Base-by-base conservation (phyloP, 2,329 filamentous ascomycete genomes). In the Aureobasidium namibiae region DNA sequence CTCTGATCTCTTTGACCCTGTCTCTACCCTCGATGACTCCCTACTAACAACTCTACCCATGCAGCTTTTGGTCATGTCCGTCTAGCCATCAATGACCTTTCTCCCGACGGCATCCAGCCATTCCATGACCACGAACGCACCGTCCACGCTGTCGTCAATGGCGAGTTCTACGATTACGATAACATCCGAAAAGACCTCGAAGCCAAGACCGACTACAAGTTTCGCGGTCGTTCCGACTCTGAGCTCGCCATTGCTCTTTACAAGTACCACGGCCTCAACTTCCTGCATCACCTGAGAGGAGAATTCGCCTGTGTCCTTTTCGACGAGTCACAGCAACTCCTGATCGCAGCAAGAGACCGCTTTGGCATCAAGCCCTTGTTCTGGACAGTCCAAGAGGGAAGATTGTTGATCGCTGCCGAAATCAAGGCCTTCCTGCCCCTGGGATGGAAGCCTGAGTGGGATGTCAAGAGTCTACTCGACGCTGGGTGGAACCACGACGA, bases 361-460 rank as follows among this genome's bases (percentile, higher is more conserved):
- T 83, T 77, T 65, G 81, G 81, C 3, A 79, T 84, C 64, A 84
- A 84, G 66, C 80, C 81, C 2, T 71, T 84, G 18, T 78, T 80
- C 60, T 83, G 76, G 69, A 82, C 79, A 0, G 61, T 75, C 1
- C 63, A 73, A 1, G 59, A 63, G 6, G 70, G 68, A 6, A 68
- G 70, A 59, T 59, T 84, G 3, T 66, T 82, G 13, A 66, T 83
- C 0, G 78, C 79, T 6, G 71, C 80, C 0, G 81, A 84, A 65
- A 75, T 76, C 60, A 84, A 84, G 65, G 79, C 77, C 0, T 80
- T 83, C 64, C 63, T 78, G 46, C 68, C 78, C 0, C 64, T 81
- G 57, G 78, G 79, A 0, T 79, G 79, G 79, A 65, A 74, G 63
- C 75, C 80, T 0, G 73, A 79, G 62, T 84, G 81, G 81, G 75